Evolutionary conservation across 1,139 yeast species (phyloP).

Genomic region (Debaryomyces udenii): DNA sequence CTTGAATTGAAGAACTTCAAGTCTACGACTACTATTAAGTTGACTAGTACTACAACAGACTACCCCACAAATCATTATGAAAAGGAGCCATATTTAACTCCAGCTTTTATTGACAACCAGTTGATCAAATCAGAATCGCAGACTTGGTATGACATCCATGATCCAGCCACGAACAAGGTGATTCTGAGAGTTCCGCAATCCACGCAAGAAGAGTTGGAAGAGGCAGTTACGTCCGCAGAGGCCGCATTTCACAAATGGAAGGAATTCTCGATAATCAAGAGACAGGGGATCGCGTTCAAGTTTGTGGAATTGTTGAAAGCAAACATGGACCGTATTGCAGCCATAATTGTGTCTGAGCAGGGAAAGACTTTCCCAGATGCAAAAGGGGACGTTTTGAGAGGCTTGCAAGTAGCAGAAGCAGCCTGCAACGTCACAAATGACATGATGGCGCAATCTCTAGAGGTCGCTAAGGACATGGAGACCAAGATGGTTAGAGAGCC

Average conservation of each 20-base stretch:
- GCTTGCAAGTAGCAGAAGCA: constrained; percentile 81
- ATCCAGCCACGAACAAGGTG: constrained; percentile 73
- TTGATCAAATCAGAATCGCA: constrained; percentile 56
- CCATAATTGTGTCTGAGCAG: constrained; percentile 74
- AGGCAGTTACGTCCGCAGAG: constrained; percentile 68
- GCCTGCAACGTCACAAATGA: constrained; percentile 64
- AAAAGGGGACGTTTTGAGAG: constrained; percentile 76
- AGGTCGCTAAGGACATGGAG: constrained; percentile 77
- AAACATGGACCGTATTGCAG: constrained; percentile 73
- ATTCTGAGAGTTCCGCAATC: constrained; percentile 74
- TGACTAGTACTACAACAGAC: constrained; percentile 34
- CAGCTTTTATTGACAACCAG: constrained; percentile 61
- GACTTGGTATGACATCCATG: constrained; percentile 73
- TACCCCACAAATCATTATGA: constrained; percentile 54
- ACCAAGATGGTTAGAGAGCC: constrained; percentile 73
- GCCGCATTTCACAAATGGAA: constrained; percentile 64
- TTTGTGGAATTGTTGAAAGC: constrained; percentile 67
- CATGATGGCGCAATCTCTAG: constrained; percentile 66
- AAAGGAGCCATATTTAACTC: constrained; percentile 50
- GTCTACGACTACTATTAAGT: constrained; percentile 23
- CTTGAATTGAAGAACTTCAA: constrained; percentile 20
- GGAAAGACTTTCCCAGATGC: constrained; percentile 83
- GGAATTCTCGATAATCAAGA: constrained; percentile 60
- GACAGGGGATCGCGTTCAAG: constrained; percentile 78
- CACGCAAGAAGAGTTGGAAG: constrained; percentile 65